Evolutionary conservation across 2,329 filamentous ascomycete species (phyloP).

Genomic region (Thyridium curvatum): DNA sequence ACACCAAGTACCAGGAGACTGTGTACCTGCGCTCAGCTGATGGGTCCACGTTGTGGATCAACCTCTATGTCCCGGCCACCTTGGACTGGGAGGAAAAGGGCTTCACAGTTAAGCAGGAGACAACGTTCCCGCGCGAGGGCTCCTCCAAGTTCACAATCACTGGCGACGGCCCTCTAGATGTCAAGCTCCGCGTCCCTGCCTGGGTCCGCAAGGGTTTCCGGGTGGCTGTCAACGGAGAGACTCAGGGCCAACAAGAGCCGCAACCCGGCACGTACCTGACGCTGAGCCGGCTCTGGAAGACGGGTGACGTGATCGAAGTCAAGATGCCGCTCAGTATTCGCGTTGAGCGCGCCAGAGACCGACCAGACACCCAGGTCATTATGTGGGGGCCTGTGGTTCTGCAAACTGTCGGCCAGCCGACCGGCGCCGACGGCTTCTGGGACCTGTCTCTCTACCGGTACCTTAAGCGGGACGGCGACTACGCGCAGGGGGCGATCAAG

Average conservation of each 20-base stretch:
- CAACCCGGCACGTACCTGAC: constrained; percentile 20
- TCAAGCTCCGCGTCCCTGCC: constrained; percentile 21
- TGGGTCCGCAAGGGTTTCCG: constrained; percentile 19
- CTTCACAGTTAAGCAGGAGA: constrained; percentile 20
- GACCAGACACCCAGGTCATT: constrained; percentile 22
- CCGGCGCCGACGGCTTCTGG: constrained; percentile 13
- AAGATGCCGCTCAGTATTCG: constrained; percentile 21
- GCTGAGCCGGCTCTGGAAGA: constrained; percentile 18
- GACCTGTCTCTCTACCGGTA: constrained; percentile 20
- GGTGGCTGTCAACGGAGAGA: constrained; percentile 19
- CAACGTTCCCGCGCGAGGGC: constrained; percentile 18
- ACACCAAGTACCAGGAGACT: constrained; percentile 26
- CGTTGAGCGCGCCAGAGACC: constrained; percentile 20
- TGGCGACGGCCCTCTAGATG: constrained; percentile 17
- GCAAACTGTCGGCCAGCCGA: constrained; percentile 18
- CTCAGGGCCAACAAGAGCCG: constrained; percentile 4
- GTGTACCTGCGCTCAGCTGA: constrained; percentile 24
- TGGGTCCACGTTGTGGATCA: constrained; percentile 21
- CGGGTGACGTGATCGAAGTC: constrained; percentile 20
- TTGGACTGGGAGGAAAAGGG: constrained; percentile 20
- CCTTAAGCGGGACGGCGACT: constrained; percentile 22
- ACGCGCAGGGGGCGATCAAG: constrained; percentile 14
- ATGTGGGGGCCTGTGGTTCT: constrained; percentile 22
- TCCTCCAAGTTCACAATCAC: constrained; percentile 18
- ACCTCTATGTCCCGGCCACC: constrained; percentile 22